Conservation (phyloP, 2,329 filamentous ascomycete species). For the Endoconidiophora polonica region DNA sequence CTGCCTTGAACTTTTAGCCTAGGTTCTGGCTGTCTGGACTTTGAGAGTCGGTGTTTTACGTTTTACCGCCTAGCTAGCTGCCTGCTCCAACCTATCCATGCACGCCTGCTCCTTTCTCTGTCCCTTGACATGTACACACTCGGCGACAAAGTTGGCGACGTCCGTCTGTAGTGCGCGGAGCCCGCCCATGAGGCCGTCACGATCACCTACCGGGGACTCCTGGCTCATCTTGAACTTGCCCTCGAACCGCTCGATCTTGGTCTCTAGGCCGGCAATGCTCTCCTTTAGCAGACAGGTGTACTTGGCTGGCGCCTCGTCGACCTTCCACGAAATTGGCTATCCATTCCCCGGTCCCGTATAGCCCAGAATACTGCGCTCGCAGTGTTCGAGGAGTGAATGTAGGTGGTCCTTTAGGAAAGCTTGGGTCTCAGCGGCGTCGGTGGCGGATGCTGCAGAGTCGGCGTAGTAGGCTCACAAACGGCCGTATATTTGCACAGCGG, state of each 20-base stretch:
- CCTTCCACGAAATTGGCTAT: conserved; percentile 32
- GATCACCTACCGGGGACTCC: conserved; percentile 35
- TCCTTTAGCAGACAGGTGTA: conserved; percentile 43
- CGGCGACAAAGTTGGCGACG: not conserved
- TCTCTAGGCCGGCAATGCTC: conserved; percentile 43
- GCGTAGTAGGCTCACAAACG: conserved; percentile 36
- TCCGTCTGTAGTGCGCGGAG: conserved; percentile 21
- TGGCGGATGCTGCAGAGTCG: conserved; percentile 17
- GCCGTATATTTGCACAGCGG: conserved; percentile 47
- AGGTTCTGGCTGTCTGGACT: too few relatives aligned
- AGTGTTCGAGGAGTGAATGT: conserved; percentile 31
- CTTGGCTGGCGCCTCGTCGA: conserved; percentile 36
- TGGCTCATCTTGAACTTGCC: conserved; percentile 55
- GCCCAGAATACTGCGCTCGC: conserved; percentile 40
- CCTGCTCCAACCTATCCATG: not conserved
- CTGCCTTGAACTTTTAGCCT: too few relatives aligned
- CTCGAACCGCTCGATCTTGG: conserved; percentile 35
- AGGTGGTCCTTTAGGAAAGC: conserved; percentile 35
- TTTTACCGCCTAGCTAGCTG: not conserved
- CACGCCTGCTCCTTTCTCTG: not conserved
- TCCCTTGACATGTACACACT: not conserved
- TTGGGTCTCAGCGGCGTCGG: conserved; percentile 23
- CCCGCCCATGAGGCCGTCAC: conserved; percentile 38
- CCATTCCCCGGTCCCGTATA: conserved; percentile 25
- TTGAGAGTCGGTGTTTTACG: too few relatives aligned